Evolutionary conservation across 345 rosid species (phyloP), one percentile per base, ranked within the genome.

Genomic region (Salix arbutifolia): DNA sequence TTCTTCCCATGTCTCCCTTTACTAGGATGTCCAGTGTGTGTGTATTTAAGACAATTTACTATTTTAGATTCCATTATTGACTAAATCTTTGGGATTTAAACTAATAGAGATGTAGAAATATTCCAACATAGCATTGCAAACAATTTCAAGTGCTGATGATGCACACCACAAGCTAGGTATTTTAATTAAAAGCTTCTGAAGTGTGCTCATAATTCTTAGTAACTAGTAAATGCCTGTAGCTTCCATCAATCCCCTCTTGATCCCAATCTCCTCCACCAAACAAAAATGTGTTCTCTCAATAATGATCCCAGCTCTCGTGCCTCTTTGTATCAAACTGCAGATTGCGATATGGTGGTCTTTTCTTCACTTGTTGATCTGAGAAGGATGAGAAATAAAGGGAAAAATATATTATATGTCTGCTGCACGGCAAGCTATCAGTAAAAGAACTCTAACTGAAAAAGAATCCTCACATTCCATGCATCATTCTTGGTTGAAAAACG

Each of bases 381-480:
- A 40, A 61, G 73, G 70, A 75, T n/a, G 14, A 30, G 38, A 28
- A 13, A 18, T 50, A 74, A 69, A 74, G 53, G 5, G 17, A 0
- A 21, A 44, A 42, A 46, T 10, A 6, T 42, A 12, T 42, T 42
- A 28, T 10, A 9, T 23, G 28, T 10, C 28, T 23, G 64, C 28
- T 23, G 4, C 64, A 23, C 0, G 11, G 16, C 30, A 71, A 2
- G 11, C 7, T 48, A 6, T 7, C 73, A 50, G 60, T 70, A 19
- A 18, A 28, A 8, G 26, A 46, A n/a, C 25, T 70, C 3, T 3
- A 65, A 31, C 66, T 14, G 33, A n/a, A 69, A 52, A 44, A 13
- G 72, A 50, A 74, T 75, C 46, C 76, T 69, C 44, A 74, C 84
- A 72, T 72, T 78, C 79, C 84, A 83, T 4, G 73, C 73, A 78